A percentile compares a stretch with the other conserved stretches of the same genome.
phyloP scores from a whole-genome alignment of 2,329 filamentous ascomycete genomes.

The Coleophoma cylindrospora region DNA sequence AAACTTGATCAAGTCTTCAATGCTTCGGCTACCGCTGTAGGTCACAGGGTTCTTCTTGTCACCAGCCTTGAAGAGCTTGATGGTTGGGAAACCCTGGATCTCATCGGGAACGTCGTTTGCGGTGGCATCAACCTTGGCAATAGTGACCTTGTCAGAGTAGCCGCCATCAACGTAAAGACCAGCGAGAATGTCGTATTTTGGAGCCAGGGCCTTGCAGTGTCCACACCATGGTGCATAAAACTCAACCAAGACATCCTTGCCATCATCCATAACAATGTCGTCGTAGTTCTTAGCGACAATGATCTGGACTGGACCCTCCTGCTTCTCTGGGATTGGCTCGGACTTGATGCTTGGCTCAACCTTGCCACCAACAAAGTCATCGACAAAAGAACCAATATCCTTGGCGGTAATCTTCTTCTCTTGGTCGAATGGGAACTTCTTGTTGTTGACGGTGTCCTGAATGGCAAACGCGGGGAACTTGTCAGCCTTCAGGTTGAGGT shows the following conservation, averaged over 20 bases:
- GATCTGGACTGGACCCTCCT: slow-evolving; percentile 82
- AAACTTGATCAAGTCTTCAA: slow-evolving; percentile 90
- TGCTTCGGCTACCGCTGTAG: slow-evolving; percentile 81
- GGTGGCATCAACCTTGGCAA: slow-evolving; percentile 97
- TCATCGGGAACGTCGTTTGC: slow-evolving; percentile 95
- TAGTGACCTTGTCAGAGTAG: slow-evolving; percentile 77
- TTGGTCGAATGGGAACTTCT: slow-evolving; percentile 93
- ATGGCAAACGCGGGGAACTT: slow-evolving; percentile 98
- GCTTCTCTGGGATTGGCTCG: slow-evolving; percentile 88
- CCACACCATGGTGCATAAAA: slow-evolving; percentile 99
- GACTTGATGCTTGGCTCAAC: slow-evolving; percentile 97
- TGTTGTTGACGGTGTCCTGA: slow-evolving; percentile 91
- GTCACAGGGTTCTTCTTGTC: slow-evolving; percentile 79
- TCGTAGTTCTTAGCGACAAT: slow-evolving; percentile 95
- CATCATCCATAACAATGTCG: slow-evolving; percentile 82
- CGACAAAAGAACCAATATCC: slow-evolving; percentile 74
- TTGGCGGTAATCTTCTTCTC: slow-evolving; percentile 66
- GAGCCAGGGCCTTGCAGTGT: slow-evolving; percentile 97
- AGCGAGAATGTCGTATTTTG: slow-evolving; percentile 92
- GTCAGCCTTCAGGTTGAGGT: slow-evolving; percentile 94
- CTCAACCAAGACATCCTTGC: slow-evolving; percentile 96
- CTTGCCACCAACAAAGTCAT: slow-evolving; percentile 82
- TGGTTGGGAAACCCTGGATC: slow-evolving; percentile 96
- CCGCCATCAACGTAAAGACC: slow-evolving; percentile 68
- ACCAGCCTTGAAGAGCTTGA: slow-evolving; percentile 94